Evolutionary conservation across 2,329 filamentous ascomycete species (phyloP).

Genomic region (Dothistroma septosporum): DNA sequence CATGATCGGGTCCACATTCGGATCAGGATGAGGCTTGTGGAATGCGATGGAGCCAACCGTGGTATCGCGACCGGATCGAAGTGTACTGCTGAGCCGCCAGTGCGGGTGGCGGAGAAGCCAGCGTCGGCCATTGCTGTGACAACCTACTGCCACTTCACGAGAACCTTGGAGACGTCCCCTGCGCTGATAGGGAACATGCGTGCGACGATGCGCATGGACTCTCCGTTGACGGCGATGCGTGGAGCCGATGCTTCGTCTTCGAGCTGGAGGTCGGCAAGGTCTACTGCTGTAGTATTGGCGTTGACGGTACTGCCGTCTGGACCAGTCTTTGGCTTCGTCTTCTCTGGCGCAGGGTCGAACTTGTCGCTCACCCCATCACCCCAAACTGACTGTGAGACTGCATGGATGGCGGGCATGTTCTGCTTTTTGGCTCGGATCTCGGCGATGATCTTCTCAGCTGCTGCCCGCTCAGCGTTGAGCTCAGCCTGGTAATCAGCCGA

Average conservation of each 20-base stretch:
- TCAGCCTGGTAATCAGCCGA: constrained; percentile 1
- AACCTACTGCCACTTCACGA: constrained; percentile 13
- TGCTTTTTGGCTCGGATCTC: not conserved
- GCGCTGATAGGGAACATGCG: not conserved
- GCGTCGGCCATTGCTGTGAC: constrained; percentile 13
- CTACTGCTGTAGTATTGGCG: not conserved
- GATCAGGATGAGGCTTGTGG: constrained; percentile 31
- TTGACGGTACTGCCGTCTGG: not conserved
- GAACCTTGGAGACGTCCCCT: constrained; percentile 3
- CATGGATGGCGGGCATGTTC: not conserved
- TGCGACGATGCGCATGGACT: constrained; percentile 6
- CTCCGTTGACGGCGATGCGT: constrained; percentile 4
- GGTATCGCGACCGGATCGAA: not conserved
- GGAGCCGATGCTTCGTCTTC: not conserved
- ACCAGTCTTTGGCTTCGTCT: constrained; percentile 1
- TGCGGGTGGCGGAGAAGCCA: constrained; percentile 9
- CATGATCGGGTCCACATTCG: constrained; percentile 29
- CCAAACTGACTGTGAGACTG: not conserved
- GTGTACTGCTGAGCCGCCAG: constrained; percentile 9
- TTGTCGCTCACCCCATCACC: not conserved
- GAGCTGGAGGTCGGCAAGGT: not conserved
- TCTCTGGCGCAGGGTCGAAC: not conserved
- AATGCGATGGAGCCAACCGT: constrained; percentile 20
- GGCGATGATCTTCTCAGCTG: not conserved
- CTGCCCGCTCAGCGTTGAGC: not conserved